These are phyloP conservation scores for Rachicladosporium sp. DNA, from an alignment of 2,329 filamentous ascomycete genomes.

Conservation along the genomic window DNA sequence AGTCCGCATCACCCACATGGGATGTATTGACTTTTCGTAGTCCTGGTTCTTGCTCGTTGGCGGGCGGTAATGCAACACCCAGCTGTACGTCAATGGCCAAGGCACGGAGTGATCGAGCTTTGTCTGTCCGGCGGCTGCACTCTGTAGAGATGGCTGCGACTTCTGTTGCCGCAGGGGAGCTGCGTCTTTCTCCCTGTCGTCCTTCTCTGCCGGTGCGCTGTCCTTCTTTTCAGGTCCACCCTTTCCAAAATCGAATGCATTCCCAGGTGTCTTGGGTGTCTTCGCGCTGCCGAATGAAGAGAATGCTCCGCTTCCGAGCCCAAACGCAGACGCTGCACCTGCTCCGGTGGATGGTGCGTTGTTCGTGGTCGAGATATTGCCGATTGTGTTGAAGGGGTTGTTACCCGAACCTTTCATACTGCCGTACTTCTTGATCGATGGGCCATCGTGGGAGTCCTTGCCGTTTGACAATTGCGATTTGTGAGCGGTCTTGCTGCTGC, in stretches of 20 bases:
- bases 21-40: conserved; percentile 91
- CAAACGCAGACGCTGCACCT: conserved; percentile 78
- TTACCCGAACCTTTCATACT: conserved; percentile 59
- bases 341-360: conserved; percentile 63
- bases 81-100: conserved; percentile 63
- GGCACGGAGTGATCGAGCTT: conserved; percentile 4
- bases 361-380: conserved; percentile 52
- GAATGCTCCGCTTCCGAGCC: conserved; percentile 87
- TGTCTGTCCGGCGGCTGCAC: conserved; percentile 4
- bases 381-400: conserved; percentile 68
- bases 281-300: conserved; percentile 82
- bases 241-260: conserved; percentile 65
- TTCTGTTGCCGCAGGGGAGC: conserved; percentile 13
- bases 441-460: conserved; percentile 10
- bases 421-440: conserved; percentile 62
- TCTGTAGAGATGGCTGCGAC: conserved; percentile 13
- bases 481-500: too few species aligned
- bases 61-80: conserved; percentile 95
- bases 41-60: conserved; percentile 95
- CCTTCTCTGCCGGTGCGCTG: conserved; percentile 29
- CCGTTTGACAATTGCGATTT: too few species aligned
- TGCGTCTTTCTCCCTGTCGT: conserved; percentile 16
- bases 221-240: conserved; percentile 49
- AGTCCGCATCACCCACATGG: conserved; percentile 68
- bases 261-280: conserved; percentile 65